Base-by-base conservation (phyloP, 768 basidiomycete species). In the Pleurotus eryngii region DNA sequence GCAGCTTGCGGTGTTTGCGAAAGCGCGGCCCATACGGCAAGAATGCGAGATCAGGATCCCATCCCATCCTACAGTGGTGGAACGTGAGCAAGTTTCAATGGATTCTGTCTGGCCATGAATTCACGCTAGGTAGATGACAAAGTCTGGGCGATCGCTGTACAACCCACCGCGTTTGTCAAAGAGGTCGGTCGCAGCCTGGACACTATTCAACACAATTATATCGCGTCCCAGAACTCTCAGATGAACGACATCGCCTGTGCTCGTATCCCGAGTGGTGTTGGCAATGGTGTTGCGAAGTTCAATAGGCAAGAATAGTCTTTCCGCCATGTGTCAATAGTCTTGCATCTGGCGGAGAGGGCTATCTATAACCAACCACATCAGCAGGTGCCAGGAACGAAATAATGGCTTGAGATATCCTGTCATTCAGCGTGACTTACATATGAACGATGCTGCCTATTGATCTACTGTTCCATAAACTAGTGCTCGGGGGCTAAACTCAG, bases 211-310 rank as follows among this genome's bases (percentile, higher is more conserved):
- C 12, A 70, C 50, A 5, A 70, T 60, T 22, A 68, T 60, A 18
- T 65, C 63, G 24, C 61, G 64, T 8, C 71, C 70, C 1, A 72
- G 56, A 6, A 71, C 38, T 15, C 57, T 43, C 45, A 67, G 38
- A 12, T 59, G 57, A 24, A 68, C 55, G 11, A 70, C 66, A 49
- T 66, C 68, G n/a, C 68, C 68, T 69, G 35, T n/a, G n/a, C n/a
- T n/a, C n/a, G n/a, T n/a, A n/a, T n/a, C 30, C 30, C 30, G 30
- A 7, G 30, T 9, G 30, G 30, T 30, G 9, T 30, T 30, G 30
- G 6, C 30, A 30, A 30, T 30, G 30, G 30, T 30, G 30, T 9
- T 30, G 7, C 30, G 30, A 8, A 30, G 30, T 30, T 30, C 30
- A 30, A 30, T 30, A 30, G 30, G 30, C 9, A 7, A 30, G 30